These are phyloP conservation scores for Cucurbita pepo DNA, from an alignment of 306 rosid species.

Conservation along the genomic window DNA sequence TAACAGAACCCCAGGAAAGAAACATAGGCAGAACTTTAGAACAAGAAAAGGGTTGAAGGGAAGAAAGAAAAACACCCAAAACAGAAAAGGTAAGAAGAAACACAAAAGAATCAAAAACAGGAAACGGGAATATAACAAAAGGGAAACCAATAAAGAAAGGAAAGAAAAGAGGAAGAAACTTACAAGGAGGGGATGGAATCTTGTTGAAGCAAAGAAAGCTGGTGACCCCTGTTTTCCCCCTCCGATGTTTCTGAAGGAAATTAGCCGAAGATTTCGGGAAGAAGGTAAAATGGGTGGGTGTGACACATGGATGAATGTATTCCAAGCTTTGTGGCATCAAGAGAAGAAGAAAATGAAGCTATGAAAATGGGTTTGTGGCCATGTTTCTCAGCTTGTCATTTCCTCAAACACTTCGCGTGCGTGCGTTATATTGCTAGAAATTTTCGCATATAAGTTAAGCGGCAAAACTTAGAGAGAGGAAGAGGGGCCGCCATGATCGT, in stretches of 20 bases:
- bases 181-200: conserved; percentile 48
- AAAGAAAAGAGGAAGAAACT: conserved; percentile 26
- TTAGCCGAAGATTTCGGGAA: background rate
- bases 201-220: conserved; percentile 54
- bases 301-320: background rate
- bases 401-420: conserved; percentile 3
- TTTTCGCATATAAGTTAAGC: background rate
- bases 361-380: background rate
- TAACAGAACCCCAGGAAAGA: conserved; percentile 8
- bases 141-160: conserved; percentile 1
- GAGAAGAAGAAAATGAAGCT: background rate
- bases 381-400: background rate
- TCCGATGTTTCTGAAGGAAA: background rate
- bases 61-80: background rate
- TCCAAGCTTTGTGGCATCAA: conserved; percentile 3
- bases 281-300: background rate
- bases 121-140: conserved; percentile 21
- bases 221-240: background rate
- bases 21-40: background rate
- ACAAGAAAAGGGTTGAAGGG: background rate
- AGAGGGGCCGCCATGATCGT: background rate
- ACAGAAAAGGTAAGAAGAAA: background rate
- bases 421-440: background rate
- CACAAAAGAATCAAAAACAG: conserved; percentile 13
- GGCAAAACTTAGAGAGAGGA: background rate